These are phyloP conservation scores for Metschnikowia colocasiae DNA, from an alignment of 805 yeast genomes.

Conservation along the genomic window DNA sequence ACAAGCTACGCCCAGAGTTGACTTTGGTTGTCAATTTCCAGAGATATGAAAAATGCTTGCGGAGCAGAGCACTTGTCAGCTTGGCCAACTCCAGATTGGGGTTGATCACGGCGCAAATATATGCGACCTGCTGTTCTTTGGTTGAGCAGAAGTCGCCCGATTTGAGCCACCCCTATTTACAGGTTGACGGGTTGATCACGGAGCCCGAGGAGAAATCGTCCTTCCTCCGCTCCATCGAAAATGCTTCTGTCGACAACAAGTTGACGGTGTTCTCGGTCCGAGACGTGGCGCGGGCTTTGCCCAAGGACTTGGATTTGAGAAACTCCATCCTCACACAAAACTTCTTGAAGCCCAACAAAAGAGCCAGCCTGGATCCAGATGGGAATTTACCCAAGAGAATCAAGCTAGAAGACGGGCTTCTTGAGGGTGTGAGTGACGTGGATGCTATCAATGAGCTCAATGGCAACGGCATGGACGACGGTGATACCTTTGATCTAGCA, in stretches of 20 bases:
- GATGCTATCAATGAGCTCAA: conserved; percentile 18
- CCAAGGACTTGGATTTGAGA: conserved; percentile 41
- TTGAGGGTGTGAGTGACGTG: conserved; percentile 10
- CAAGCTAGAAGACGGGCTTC: conserved; percentile 34
- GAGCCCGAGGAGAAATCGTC: conserved; percentile 43
- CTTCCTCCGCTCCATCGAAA: conserved; percentile 28
- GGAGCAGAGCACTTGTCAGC: conserved; percentile 60
- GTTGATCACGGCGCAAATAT: conserved; percentile 58
- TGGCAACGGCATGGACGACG: conserved; percentile 15
- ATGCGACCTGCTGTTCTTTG: conserved; percentile 50
- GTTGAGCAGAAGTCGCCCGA: conserved; percentile 57
- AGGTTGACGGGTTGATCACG: conserved; percentile 47
- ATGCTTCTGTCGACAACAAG: conserved; percentile 31
- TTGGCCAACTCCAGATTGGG: conserved; percentile 71
- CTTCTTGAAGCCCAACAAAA: conserved; percentile 33
- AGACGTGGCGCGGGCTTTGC: conserved; percentile 35
- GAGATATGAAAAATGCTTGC: conserved; percentile 61
- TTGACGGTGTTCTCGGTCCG: conserved; percentile 34
- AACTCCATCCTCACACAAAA: conserved; percentile 44
- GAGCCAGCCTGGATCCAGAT: conserved; percentile 8
- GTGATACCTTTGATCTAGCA: conserved; percentile 4
- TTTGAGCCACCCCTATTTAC: conserved; percentile 35
- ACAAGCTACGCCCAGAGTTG: conserved; percentile 45
- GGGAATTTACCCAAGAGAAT: conserved; percentile 29
- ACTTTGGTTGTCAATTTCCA: conserved; percentile 60